Evolutionary conservation across 768 basidiomycete species (phyloP).

Genomic region (Auriscalpium orientale): DNA sequence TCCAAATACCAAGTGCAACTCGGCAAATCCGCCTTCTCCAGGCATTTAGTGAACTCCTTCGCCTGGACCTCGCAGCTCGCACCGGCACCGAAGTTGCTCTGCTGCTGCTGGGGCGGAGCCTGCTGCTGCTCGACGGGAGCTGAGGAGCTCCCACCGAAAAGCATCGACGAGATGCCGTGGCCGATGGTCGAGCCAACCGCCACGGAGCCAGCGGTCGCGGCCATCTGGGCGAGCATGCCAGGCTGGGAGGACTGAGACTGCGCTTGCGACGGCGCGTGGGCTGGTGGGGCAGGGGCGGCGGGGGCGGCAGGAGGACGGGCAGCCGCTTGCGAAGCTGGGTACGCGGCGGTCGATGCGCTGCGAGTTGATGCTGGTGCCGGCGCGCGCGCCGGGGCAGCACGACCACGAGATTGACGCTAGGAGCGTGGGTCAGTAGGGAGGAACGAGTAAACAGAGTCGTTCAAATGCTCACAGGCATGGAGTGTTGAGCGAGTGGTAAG

Average conservation of each 20-base stretch:
- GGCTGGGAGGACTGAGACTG: constrained; percentile 34
- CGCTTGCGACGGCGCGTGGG: constrained; percentile 14
- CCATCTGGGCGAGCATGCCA: constrained; percentile 78
- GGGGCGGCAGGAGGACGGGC: constrained; percentile 32
- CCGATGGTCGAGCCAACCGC: constrained; percentile 84
- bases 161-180: constrained; percentile 85
- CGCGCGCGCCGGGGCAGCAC: constrained; percentile 37
- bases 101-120: constrained; percentile 39
- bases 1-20: constrained; percentile 85
- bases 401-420: constrained; percentile 77
- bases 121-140: constrained; percentile 35
- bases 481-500: constrained; percentile 5
- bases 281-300: constrained; percentile 30
- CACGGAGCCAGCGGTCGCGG: constrained; percentile 85
- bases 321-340: constrained; percentile 23
- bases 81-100: constrained; percentile 40
- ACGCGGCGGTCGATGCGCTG: constrained; percentile 16
- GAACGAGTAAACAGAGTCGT: background rate
- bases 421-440: background rate
- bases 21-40: constrained; percentile 72
- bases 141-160: constrained; percentile 64
- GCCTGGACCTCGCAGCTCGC: constrained; percentile 71
- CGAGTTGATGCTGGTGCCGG: constrained; percentile 40
- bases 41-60: constrained; percentile 81
- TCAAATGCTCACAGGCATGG: constrained; percentile 41